Conservation (phyloP, 2,329 filamentous ascomycete genomes). For the Aspergillus brunneoviolaceus region DNA sequence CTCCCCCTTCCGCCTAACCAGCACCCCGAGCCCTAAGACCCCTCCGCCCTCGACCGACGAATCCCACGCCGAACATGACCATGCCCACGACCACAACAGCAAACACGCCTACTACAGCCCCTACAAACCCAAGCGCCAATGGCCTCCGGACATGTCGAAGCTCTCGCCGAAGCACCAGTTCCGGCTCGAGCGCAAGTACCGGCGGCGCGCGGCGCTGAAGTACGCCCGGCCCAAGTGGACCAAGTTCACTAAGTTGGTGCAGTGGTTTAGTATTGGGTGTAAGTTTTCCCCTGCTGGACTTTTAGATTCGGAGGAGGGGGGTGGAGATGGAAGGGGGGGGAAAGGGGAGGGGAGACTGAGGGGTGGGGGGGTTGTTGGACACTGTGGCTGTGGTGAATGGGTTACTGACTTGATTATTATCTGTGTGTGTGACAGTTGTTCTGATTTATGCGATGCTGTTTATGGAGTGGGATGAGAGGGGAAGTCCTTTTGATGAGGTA, state of each 20-base stretch:
- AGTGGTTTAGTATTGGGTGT: slow-evolving; percentile 56
- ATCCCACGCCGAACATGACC: background rate
- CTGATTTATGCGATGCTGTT: slow-evolving; percentile 45
- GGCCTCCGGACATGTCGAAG: slow-evolving; percentile 64
- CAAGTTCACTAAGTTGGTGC: slow-evolving; percentile 57
- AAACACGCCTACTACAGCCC: slow-evolving; percentile 49
- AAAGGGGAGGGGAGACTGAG: background rate
- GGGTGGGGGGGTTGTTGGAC: background rate
- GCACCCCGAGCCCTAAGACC: background rate
- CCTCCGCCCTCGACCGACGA: background rate
- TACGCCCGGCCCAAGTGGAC: slow-evolving; percentile 60
- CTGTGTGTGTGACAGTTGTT: slow-evolving; percentile 33
- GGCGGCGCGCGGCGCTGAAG: slow-evolving; percentile 60
- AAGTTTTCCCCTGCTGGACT: slow-evolving; percentile 25
- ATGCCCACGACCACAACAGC: background rate
- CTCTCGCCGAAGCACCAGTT: slow-evolving; percentile 66
- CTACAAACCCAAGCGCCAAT: slow-evolving; percentile 60
- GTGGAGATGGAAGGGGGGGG: background rate
- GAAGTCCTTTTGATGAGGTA: slow-evolving; percentile 43
- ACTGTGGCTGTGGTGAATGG: background rate
- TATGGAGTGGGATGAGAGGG: slow-evolving; percentile 46
- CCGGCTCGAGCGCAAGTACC: slow-evolving; percentile 65
- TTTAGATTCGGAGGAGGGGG: background rate
- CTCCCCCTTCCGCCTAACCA: slow-evolving; percentile 6
- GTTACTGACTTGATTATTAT: background rate